phyloP scores from a whole-genome alignment of 2,329 filamentous ascomycete genomes.

The Pseudopyricularia cyperi region DNA sequence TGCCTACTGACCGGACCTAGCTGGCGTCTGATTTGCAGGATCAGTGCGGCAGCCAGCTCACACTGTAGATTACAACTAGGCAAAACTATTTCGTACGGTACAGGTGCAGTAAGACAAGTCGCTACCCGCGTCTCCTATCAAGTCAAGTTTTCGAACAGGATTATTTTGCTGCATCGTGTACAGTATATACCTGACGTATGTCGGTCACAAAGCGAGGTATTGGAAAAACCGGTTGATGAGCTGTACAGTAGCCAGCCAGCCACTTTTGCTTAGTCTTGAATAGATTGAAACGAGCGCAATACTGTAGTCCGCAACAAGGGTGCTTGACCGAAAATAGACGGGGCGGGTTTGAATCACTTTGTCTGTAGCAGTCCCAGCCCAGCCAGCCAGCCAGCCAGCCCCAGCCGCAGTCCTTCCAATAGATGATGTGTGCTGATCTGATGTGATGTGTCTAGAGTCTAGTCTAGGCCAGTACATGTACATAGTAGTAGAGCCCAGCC shows the following conservation, averaged over 20 bases:
- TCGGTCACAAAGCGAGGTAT: neutral
- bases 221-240: neutral
- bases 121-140: neutral
- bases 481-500: no score
- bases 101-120: neutral
- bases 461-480: no score
- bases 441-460: no score
- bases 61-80: neutral
- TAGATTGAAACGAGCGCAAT: neutral
- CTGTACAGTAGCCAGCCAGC: neutral
- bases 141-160: no score
- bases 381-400: no score
- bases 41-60: neutral
- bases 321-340: conserved; percentile 2
- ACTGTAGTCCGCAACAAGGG: neutral
- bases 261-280: neutral
- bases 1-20: no score
- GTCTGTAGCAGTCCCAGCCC: no score
- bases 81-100: no score
- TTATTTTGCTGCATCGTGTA: no score
- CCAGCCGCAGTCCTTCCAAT: neutral
- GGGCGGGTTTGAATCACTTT: conserved; percentile 1
- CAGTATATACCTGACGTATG: no score
- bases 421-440: no score
- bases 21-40: no score